Conservation (phyloP, 345 rosid species). For the Crucihimalaya himalaica region DNA sequence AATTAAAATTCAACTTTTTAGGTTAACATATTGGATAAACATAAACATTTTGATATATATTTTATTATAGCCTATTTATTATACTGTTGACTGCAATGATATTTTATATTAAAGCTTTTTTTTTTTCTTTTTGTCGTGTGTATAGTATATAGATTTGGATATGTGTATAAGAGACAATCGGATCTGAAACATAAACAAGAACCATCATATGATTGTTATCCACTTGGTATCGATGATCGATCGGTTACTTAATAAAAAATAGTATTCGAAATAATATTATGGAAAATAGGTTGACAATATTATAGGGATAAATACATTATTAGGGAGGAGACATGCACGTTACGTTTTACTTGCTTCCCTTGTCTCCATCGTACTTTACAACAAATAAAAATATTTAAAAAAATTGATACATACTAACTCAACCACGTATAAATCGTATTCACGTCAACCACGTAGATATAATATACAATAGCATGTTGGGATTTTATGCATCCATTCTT, state of each 20-base stretch:
- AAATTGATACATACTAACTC: conserved; percentile 15
- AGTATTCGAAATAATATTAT: not conserved
- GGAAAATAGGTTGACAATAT: conserved; percentile 12
- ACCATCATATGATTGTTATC: conserved; percentile 38
- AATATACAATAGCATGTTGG: not conserved
- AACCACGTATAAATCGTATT: conserved; percentile 12
- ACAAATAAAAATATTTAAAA: conserved; percentile 1
- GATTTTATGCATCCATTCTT: conserved; percentile 20
- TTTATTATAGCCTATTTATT: not conserved
- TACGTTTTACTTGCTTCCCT: conserved; percentile 36
- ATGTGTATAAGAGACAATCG: conserved; percentile 20
- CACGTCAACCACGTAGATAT: conserved; percentile 23
- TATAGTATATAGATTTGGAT: conserved; percentile 8
- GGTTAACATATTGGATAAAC: not conserved
- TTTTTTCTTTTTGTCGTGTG: not conserved
- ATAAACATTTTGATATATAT: not conserved
- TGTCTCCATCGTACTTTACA: conserved; percentile 40
- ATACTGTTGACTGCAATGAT: not conserved
- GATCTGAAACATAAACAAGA: conserved; percentile 27
- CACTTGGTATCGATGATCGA: conserved; percentile 25
- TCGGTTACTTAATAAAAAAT: conserved; percentile 3
- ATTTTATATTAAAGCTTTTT: not conserved
- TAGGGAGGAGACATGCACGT: conserved; percentile 33
- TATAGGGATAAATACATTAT: conserved; percentile 18
- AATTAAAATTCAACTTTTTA: not conserved